Percentiles rank a stretch among this genome's conserved stretches.
phyloP scores from a whole-genome alignment of 2,329 filamentous ascomycete genomes.

The Cladophialophora exuberans region DNA sequence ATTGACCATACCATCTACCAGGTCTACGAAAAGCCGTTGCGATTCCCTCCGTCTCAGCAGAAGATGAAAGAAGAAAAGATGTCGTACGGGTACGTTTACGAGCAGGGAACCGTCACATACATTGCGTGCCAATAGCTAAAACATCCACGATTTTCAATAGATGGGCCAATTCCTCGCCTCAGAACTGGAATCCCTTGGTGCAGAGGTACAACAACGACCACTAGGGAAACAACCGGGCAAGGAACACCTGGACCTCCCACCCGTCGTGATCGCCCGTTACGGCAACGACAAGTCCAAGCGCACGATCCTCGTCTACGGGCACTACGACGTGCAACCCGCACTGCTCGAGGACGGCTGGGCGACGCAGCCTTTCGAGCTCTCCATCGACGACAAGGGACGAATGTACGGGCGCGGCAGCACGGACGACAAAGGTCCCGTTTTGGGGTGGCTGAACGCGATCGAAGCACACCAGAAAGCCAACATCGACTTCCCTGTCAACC shows the following conservation, averaged over 20 bases:
- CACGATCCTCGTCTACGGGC: conserved; percentile 94
- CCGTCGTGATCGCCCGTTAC: conserved; percentile 89
- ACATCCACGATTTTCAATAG: conserved; percentile 37
- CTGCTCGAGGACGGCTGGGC: conserved; percentile 93
- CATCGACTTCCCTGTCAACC: conserved; percentile 92
- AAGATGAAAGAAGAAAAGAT: conserved; percentile 84
- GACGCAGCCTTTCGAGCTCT: conserved; percentile 89
- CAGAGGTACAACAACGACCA: conserved; percentile 80
- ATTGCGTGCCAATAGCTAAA: neutral
- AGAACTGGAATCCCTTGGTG: conserved; percentile 82
- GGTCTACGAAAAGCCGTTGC: conserved; percentile 84
- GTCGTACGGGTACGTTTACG: conserved; percentile 70
- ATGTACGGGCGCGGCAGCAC: conserved; percentile 97
- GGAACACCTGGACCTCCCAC: conserved; percentile 87
- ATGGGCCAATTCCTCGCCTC: conserved; percentile 91
- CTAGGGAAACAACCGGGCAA: conserved; percentile 91
- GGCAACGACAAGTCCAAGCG: conserved; percentile 90
- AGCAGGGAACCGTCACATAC: no score
- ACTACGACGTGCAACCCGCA: conserved; percentile 98
- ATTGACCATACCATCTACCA: conserved; percentile 31
- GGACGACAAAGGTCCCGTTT: conserved; percentile 95
- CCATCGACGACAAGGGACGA: conserved; percentile 83
- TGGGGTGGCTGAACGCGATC: conserved; percentile 97
- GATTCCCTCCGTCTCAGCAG: conserved; percentile 93
- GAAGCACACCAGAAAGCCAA: conserved; percentile 96